Conservation (phyloP, 371 early-diverging fungal genomes). For the Mucor lusitanicus region DNA sequence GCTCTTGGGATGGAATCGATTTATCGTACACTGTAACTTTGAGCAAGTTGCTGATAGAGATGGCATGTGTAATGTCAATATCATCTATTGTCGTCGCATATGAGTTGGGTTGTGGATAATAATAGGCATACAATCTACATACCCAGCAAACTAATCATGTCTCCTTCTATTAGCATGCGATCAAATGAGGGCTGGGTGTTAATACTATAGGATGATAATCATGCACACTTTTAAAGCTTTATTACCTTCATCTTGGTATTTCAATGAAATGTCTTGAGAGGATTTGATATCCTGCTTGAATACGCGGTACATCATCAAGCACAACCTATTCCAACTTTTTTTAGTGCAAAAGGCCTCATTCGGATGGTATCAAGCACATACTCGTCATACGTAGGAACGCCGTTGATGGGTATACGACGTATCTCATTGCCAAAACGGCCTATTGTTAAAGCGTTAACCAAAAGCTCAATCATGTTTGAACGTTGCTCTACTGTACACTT, state of each 20-base stretch:
- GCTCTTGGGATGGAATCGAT: neutral
- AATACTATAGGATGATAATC: neutral
- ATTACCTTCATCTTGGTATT: conserved; percentile 61
- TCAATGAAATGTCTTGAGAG: conserved; percentile 49
- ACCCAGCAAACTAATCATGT: conserved; percentile 54
- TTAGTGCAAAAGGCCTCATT: neutral
- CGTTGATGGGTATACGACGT: conserved; percentile 56
- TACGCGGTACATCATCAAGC: conserved; percentile 58
- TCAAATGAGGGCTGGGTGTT: neutral
- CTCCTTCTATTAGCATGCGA: conserved; percentile 42
- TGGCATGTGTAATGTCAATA: conserved; percentile 56
- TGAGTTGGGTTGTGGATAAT: neutral
- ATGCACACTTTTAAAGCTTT: neutral
- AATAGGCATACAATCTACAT: neutral
- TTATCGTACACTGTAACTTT: conserved; percentile 52
- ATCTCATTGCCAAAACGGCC: conserved; percentile 43
- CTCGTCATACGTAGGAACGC: conserved; percentile 61
- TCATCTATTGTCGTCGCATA: conserved; percentile 37
- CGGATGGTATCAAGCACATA: conserved; percentile 10
- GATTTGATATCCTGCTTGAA: conserved; percentile 45
- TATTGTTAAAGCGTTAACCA: neutral
- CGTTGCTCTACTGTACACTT: conserved; percentile 31
- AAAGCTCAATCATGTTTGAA: neutral
- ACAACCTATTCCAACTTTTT: conserved; percentile 28
- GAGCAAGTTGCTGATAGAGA: conserved; percentile 51